Base-by-base conservation (phyloP, 257 asterid species). In the Nemophila menziesii region DNA sequence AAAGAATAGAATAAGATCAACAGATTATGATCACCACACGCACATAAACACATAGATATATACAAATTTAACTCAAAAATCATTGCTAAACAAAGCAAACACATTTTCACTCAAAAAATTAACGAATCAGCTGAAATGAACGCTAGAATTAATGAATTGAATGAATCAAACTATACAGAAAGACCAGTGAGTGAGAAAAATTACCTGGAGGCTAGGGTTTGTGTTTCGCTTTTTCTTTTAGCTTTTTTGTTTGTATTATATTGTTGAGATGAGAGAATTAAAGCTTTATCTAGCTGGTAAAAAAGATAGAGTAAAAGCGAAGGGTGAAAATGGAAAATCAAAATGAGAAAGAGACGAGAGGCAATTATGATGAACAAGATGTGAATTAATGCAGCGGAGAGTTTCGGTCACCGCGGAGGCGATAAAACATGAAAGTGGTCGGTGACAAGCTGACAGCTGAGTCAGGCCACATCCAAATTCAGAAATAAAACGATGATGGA, bases 341-440 rank as follows among this genome's bases (percentile, higher is more conserved):
- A 24, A 24, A 24, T 4, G 9, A 24, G 9, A 24, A 24, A 29
- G 36, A 2, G 2, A 29, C 8, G 36, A 29, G 36, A 29, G 36
- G 36, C 9, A 13, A 13, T 29, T 10, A 13, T 24, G 33, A 24
- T 4, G 33, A 24, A 9, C 36, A 13, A n/a, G 36, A 7, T 20
- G 9, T 15, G 11, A 44, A 22, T 44, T 22, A 22, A 20, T 33
- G 36, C 24, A 6, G 11, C 16, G 36, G 37, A 22, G 49, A 22
- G 49, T 1, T 44, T 44, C 16, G 14, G 36, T 44, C 34, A 37
- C 36, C 36, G 36, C 36, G 12, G 49, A 44, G 36, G 36, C 36
- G 49, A 44, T 13, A 22, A 22, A 12, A 11, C 4, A 22, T 22
- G 20, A 44, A 21, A 44, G 49, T 18, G 36, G 18, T 22, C 16